Base-by-base conservation (phyloP, 345 rosid species). In the Laguncularia racemosa region DNA sequence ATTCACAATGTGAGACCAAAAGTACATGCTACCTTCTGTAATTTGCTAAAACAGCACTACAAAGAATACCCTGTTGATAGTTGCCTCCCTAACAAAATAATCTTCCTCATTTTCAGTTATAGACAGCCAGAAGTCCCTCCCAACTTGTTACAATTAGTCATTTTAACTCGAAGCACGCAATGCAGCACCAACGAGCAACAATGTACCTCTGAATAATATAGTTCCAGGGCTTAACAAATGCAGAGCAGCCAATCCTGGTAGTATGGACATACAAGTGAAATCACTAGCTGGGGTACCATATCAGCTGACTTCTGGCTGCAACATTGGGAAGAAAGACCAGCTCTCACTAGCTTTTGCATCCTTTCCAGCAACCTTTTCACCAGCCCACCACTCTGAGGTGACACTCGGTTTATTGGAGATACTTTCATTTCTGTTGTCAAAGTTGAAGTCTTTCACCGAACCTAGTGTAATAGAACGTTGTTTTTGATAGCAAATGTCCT, bases 251-350 rank as follows among this genome's bases (percentile, higher is more conserved):
- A 65, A 21, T 40, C 20, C 58, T 44, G 56, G 33, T 44, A 12
- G 19, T 63, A 28, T 48, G 44, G 51, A 23, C 49, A 20, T 23
- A 13, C 54, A 50, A 20, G 21, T 53, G 49, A 57, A 56, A 56
- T 44, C 53, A 40, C 50, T 44, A 7, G 46, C 50, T 51, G 46
- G 33, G 66, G 54, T 60, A 16, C 46, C 50, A 50, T 63, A 66
- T 88, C 76, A 88, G 72, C 81, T 78, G 55, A 84, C 78, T 65
- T 80, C 85, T 52, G 98, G 87, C 73, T 86, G 89, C 71, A 91
- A 77, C 71, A 81, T 69, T 0, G 96, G 92, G 80, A 86, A 88
- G 83, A 91, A 86, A 57, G 85, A 82, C 98, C 96, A 91, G 65
- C 73, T 83, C 68, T 72, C 74, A 58, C 83, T 68, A 50, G 79